Percentiles rank a stretch among this genome's conserved stretches.
phyloP scores from a whole-genome alignment of 140 eudicot genomes.

The Stevia rebaudiana region DNA sequence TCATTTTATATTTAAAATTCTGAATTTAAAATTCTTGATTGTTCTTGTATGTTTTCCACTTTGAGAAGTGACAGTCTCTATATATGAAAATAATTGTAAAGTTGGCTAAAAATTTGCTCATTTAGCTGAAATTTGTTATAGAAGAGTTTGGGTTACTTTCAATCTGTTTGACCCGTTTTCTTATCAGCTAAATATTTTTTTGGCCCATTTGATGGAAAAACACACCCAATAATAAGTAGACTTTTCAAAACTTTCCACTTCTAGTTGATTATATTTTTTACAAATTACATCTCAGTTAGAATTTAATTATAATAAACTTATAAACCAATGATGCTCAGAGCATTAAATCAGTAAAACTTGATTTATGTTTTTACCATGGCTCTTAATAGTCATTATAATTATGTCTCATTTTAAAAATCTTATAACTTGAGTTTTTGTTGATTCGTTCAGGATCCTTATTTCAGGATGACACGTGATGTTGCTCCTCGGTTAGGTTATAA shows the following conservation, averaged over 20 bases:
- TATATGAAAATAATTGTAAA: neutral
- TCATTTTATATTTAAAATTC: neutral
- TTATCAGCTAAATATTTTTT: neutral
- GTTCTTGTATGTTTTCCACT: neutral
- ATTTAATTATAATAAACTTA: neutral
- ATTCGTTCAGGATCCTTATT: slow-evolving; percentile 81
- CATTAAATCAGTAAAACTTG: neutral
- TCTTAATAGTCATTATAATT: too few relatives aligned
- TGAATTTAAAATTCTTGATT: neutral
- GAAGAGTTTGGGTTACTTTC: neutral
- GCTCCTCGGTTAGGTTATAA: slow-evolving; percentile 92
- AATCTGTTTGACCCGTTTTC: neutral
- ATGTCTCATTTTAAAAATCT: too few relatives aligned
- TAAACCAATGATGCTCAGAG: neutral
- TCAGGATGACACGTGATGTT: slow-evolving; percentile 95
- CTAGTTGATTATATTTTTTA: neutral
- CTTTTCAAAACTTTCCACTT: neutral
- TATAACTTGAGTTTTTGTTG: slow-evolving; percentile 7
- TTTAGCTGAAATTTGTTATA: neutral
- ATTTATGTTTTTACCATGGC: too few relatives aligned
- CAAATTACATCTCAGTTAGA: neutral
- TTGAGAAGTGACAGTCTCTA: neutral
- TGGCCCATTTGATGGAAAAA: neutral
- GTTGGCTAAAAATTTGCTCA: neutral
- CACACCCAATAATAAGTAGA: neutral